Conservation (phyloP, 441 rosid genomes). For the Gossypium schwendimanii region DNA sequence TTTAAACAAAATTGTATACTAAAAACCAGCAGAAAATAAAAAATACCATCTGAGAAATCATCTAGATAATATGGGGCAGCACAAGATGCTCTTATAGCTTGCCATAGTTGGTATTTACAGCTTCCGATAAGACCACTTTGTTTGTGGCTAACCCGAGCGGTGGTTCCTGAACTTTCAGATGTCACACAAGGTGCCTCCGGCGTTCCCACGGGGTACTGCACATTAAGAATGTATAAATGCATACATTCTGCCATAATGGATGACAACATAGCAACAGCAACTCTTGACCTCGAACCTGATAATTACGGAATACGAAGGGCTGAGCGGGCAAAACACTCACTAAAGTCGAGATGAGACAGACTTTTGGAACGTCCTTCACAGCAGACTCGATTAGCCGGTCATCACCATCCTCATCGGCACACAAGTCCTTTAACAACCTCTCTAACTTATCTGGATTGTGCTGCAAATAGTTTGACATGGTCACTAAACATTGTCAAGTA, state of each 20-base stretch:
- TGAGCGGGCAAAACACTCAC: slow-evolving; percentile 91
- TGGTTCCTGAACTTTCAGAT: slow-evolving; percentile 67
- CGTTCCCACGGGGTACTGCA: slow-evolving; percentile 88
- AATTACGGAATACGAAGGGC: slow-evolving; percentile 87
- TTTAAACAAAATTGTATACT: background rate
- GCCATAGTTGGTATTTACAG: slow-evolving; percentile 86
- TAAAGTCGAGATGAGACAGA: slow-evolving; percentile 80
- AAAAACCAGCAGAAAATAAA: slow-evolving; percentile 3
- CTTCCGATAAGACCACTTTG: slow-evolving; percentile 89
- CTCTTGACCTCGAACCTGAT: slow-evolving; percentile 52
- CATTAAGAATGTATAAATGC: slow-evolving; percentile 14
- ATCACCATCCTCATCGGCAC: slow-evolving; percentile 92
- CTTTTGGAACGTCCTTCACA: slow-evolving; percentile 81
- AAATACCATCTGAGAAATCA: slow-evolving; percentile 85
- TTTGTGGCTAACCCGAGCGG: slow-evolving; percentile 69
- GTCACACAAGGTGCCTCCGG: slow-evolving; percentile 63
- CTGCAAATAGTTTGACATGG: slow-evolving; percentile 37
- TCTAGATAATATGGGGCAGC: slow-evolving; percentile 99
- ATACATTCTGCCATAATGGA: background rate
- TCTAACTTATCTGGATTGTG: slow-evolving; percentile 95
- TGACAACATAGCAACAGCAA: background rate
- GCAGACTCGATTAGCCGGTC: slow-evolving; percentile 87
- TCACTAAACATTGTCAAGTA: too few relatives aligned
- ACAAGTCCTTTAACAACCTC: slow-evolving; percentile 90
- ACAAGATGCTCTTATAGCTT: slow-evolving; percentile 96